These are phyloP conservation scores for Leishmania turanica DNA, from an alignment of 208 protist species.

Conservation along the genomic window DNA sequence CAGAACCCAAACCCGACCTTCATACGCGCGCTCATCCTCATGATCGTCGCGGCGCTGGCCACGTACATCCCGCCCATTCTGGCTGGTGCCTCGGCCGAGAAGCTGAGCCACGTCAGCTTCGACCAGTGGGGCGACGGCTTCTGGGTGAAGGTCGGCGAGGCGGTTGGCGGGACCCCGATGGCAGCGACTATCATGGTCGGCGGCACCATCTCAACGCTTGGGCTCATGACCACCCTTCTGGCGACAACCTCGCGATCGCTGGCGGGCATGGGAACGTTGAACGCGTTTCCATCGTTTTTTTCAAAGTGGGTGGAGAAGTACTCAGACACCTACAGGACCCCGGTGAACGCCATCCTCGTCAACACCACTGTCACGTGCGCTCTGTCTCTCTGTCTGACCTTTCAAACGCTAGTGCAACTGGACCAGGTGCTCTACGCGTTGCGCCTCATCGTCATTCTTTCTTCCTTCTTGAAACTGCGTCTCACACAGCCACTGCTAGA, in stretches of 20 bases:
- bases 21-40: slow-evolving; percentile 80
- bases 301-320: slow-evolving; percentile 72
- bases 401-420: slow-evolving; percentile 79
- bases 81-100: slow-evolving; percentile 66
- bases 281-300: slow-evolving; percentile 75
- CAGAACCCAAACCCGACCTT: slow-evolving; percentile 84
- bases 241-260: slow-evolving; percentile 86
- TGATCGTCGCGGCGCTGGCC: slow-evolving; percentile 73
- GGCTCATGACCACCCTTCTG: slow-evolving; percentile 85
- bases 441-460: slow-evolving; percentile 76
- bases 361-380: slow-evolving; percentile 77
- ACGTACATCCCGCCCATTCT: slow-evolving; percentile 90
- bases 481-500: slow-evolving; percentile 69
- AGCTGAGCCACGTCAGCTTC: slow-evolving; percentile 59
- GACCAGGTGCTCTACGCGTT: slow-evolving; percentile 90
- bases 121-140: slow-evolving; percentile 85
- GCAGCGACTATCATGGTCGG: slow-evolving; percentile 79
- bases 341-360: slow-evolving; percentile 79
- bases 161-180: slow-evolving; percentile 80
- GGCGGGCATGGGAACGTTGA: slow-evolving; percentile 87
- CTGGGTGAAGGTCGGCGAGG: slow-evolving; percentile 86
- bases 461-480: slow-evolving; percentile 75
- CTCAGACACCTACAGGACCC: slow-evolving; percentile 56
- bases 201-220: slow-evolving; percentile 79
- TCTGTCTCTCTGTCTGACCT: slow-evolving; percentile 72